A percentile compares a stretch with the other conserved stretches of the same genome.
Evolutionary conservation across 768 basidiomycete species (phyloP).

Genomic region (Lanmaoa pseudosensibilis): DNA sequence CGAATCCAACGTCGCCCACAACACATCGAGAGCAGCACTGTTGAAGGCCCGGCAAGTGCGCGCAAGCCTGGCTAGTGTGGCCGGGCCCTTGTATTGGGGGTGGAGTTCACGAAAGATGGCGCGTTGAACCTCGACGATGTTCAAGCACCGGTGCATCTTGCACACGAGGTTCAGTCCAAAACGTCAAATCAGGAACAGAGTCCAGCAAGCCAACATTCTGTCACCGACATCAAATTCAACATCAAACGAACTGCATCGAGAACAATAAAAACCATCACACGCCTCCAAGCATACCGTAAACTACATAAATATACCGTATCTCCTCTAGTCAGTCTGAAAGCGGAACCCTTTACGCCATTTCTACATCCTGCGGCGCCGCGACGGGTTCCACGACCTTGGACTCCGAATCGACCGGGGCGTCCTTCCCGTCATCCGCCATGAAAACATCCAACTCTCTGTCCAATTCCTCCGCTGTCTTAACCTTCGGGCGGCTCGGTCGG

Average conservation of each 20-base stretch:
- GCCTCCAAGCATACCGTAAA: conserved; percentile 10
- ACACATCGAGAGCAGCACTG: conserved; percentile 22
- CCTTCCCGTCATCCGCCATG: conserved; percentile 58
- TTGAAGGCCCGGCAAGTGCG: conserved; percentile 28
- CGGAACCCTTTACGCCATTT: conserved; percentile 44
- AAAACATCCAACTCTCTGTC: conserved; percentile 88
- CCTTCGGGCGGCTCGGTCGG: conserved; percentile 44
- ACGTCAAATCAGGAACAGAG: no score
- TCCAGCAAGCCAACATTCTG: not conserved
- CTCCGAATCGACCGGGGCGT: conserved; percentile 20
- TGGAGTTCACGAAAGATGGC: conserved; percentile 23
- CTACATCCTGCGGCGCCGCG: conserved; percentile 45
- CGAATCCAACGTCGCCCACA: conserved; percentile 25
- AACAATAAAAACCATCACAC: not conserved
- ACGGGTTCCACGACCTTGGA: conserved; percentile 13
- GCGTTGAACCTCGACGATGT: conserved; percentile 28
- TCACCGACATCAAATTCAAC: not conserved
- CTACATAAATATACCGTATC: conserved; percentile 22
- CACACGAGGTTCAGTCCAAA: not conserved
- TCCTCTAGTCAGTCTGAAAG: not conserved
- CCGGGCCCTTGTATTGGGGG: not conserved
- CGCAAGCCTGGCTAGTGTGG: conserved; percentile 23
- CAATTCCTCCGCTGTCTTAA: conserved; percentile 77
- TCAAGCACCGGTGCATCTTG: conserved; percentile 27
- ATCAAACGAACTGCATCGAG: not conserved